Conservation (phyloP, 352 stramenopile genomes). For the Phytophthora fragariae region DNA sequence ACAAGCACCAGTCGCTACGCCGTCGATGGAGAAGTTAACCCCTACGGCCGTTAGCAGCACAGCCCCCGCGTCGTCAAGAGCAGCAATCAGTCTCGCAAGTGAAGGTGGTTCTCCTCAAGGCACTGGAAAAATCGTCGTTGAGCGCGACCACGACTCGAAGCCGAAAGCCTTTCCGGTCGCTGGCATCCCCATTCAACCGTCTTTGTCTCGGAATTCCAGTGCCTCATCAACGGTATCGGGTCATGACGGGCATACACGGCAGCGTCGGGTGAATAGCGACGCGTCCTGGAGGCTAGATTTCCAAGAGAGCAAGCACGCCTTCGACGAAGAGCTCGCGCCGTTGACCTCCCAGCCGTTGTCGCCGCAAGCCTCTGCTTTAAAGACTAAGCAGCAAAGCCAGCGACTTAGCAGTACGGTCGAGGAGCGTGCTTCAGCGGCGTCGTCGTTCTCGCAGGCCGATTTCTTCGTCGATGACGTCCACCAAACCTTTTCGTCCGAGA, state of each 20-base stretch:
- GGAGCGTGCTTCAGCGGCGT: slow-evolving; percentile 20
- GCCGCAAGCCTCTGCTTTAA: slow-evolving; percentile 6
- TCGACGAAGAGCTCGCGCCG: slow-evolving; percentile 34
- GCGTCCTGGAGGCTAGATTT: slow-evolving; percentile 29
- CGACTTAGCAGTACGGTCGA: slow-evolving; percentile 34
- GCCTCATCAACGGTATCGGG: slow-evolving; percentile 23
- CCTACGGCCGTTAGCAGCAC: background rate
- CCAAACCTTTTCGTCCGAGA: slow-evolving; percentile 32
- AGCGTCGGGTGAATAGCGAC: slow-evolving; percentile 14
- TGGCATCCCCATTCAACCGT: background rate
- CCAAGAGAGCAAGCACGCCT: slow-evolving; percentile 33
- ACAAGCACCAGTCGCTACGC: background rate
- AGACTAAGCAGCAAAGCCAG: slow-evolving; percentile 10
- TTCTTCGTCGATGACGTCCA: slow-evolving; percentile 51
- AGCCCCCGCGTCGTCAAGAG: background rate
- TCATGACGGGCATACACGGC: slow-evolving; percentile 5
- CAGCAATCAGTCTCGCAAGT: background rate
- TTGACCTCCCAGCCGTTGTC: slow-evolving; percentile 2
- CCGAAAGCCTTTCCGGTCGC: background rate
- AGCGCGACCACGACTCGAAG: background rate
- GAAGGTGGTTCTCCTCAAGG: background rate
- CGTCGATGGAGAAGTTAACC: background rate
- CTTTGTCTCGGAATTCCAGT: slow-evolving; percentile 29
- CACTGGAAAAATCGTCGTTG: background rate
- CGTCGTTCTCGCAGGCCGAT: background rate